Base-by-base conservation (phyloP, 345 rosid genomes). In the Populus alba region DNA sequence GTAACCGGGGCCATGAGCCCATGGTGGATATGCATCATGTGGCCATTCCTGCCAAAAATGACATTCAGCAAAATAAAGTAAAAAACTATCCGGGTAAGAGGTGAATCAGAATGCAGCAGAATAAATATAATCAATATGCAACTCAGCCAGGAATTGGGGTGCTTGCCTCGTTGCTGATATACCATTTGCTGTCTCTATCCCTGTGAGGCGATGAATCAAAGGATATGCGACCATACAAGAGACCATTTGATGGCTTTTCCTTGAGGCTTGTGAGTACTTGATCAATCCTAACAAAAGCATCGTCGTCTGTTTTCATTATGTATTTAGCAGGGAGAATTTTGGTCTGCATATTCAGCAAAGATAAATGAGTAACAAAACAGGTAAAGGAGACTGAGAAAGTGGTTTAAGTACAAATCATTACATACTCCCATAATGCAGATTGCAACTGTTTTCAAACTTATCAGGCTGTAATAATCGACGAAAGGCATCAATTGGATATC, bases 1-100 rank as follows among this genome's bases (percentile, higher is more conserved):
- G 84, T 95, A 93, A 63, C 99, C 97, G 8, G 98, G 99, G 49
- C 98, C 98, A 72, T 91, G 97, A n/a, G 99, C 98, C 99, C 98
- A 93, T 68, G 97, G 98, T n/a, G 98, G 98, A 73, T 89, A 95
- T 5, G 84, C 65, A 73, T 83, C 81, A 43, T 83, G 87, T 37
- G 92, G 87, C 97, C 97, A 93, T 82, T 93, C 95, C 97, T 93
- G 80, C 70, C 80, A 63, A 80, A 74, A 68, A 68, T 70, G 11
- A 67, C 18, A 6, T 43, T 23, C 18, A 23, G 68, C 53, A 53
- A 22, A 75, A 69, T 69, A 70, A 38, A 17, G 43, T 25, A 68
- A 18, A n/a, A 72, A 10, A 68, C 68, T 23, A 23, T 1, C 18
- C 18, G 6, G 73, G 18, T 15, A 37, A 69, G 35, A 59, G 73